phyloP scores from a whole-genome alignment of 2,329 filamentous ascomycete genomes.

The Paraphoma chrysanthemicola region DNA sequence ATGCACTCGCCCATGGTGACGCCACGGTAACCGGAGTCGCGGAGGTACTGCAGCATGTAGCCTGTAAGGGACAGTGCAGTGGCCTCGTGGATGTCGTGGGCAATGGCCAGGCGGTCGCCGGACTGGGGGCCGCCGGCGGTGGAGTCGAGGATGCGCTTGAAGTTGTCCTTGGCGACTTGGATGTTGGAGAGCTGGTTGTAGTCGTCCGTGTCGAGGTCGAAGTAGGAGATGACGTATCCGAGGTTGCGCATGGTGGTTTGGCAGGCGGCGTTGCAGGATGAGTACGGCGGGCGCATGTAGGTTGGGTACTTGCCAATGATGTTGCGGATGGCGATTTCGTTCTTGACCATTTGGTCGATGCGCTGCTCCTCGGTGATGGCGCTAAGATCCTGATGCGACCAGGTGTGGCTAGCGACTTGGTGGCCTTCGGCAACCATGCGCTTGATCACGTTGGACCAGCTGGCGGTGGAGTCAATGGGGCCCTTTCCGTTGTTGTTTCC shows the following conservation, averaged over 20 bases:
- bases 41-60: slow-evolving; percentile 52
- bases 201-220: slow-evolving; percentile 65
- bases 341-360: slow-evolving; percentile 59
- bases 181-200: slow-evolving; percentile 45
- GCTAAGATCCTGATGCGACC: slow-evolving; percentile 60
- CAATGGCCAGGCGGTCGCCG: slow-evolving; percentile 60
- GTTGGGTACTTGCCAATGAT: slow-evolving; percentile 63
- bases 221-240: slow-evolving; percentile 66
- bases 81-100: slow-evolving; percentile 56
- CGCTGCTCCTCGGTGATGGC: slow-evolving; percentile 52
- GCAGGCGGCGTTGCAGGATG: slow-evolving; percentile 53
- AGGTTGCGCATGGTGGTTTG: slow-evolving; percentile 50
- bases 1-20: slow-evolving; percentile 59
- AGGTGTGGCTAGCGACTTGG: slow-evolving; percentile 67
- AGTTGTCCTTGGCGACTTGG: slow-evolving; percentile 44
- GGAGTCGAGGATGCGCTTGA: slow-evolving; percentile 46
- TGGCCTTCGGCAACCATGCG: slow-evolving; percentile 64
- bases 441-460: slow-evolving; percentile 60
- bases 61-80: slow-evolving; percentile 53
- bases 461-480: slow-evolving; percentile 58
- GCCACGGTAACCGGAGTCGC: slow-evolving; percentile 50
- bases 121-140: slow-evolving; percentile 21
- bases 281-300: slow-evolving; percentile 60
- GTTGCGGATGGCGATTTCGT: slow-evolving; percentile 63
- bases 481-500: slow-evolving; percentile 65